A percentile compares a stretch with the other conserved stretches of the same genome.
These are phyloP conservation scores for Ananas comosus DNA, from an alignment of 176 grass and related monocot species.

Conservation along the genomic window DNA sequence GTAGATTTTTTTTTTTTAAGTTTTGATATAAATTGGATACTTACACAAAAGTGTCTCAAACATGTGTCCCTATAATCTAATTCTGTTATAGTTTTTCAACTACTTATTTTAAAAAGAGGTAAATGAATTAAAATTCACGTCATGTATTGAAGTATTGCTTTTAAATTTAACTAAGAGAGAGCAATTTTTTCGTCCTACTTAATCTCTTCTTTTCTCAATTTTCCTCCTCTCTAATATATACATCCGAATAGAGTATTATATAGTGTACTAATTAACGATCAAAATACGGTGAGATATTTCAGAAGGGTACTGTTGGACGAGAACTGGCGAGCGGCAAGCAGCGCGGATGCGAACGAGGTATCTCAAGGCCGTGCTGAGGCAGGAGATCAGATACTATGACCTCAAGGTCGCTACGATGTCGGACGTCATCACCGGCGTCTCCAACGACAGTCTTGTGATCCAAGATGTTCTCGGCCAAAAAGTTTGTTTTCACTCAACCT, in stretches of 20 bases:
- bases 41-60: too few relatives aligned
- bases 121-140: too few relatives aligned
- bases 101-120: too few relatives aligned
- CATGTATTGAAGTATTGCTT: too few relatives aligned
- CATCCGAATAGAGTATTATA: not conserved
- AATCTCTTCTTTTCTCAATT: not conserved
- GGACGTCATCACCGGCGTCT: conserved; percentile 26
- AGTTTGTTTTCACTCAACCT: not conserved
- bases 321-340: conserved; percentile 33
- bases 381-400: conserved; percentile 24
- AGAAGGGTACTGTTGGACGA: conserved; percentile 96
- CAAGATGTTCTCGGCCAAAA: conserved; percentile 26
- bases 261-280: not conserved
- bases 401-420: conserved; percentile 6
- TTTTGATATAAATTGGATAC: too few relatives aligned
- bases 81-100: too few relatives aligned
- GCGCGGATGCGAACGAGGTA: conserved; percentile 17
- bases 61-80: too few relatives aligned
- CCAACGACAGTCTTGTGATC: conserved; percentile 23
- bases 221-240: not conserved
- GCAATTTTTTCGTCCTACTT: not conserved
- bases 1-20: too few relatives aligned
- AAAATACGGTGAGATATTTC: not conserved
- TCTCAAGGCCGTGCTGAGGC: conserved; percentile 19
- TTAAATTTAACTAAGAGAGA: accelerated